Conservation (phyloP, 495 filamentous ascomycete genomes). For the Astrothelium macrocarpum region DNA sequence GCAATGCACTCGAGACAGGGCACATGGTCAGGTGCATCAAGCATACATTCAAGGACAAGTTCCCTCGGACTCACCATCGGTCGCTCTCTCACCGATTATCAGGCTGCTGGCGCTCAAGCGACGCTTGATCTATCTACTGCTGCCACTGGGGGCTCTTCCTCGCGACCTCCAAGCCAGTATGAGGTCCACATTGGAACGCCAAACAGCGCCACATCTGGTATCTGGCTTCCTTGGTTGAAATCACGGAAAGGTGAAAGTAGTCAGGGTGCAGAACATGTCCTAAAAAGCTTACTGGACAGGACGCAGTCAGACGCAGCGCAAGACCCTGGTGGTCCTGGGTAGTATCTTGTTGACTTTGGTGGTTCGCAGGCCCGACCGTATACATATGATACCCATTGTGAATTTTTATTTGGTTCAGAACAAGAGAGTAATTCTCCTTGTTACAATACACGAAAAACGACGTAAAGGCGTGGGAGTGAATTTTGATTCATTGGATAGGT, state of each 20-base stretch:
- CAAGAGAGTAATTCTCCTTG: too few species aligned
- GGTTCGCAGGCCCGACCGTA: too few species aligned
- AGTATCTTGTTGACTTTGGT: neutral
- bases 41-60: constrained; percentile 1
- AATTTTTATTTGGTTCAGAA: too few species aligned
- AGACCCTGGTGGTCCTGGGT: neutral
- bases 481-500: too few species aligned
- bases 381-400: too few species aligned
- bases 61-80: neutral
- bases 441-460: too few species aligned
- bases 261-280: neutral
- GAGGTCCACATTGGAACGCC: constrained; percentile 1
- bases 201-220: neutral
- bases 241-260: neutral
- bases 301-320: neutral
- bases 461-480: too few species aligned
- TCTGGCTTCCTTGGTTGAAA: neutral
- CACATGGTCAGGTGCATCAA: neutral
- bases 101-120: neutral
- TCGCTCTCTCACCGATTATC: neutral
- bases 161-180: neutral
- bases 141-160: neutral
- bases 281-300: neutral
- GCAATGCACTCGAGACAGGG: neutral
- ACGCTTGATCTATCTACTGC: neutral